Conservation (phyloP, 768 basidiomycete species). For the Tricholomella constricta region DNA sequence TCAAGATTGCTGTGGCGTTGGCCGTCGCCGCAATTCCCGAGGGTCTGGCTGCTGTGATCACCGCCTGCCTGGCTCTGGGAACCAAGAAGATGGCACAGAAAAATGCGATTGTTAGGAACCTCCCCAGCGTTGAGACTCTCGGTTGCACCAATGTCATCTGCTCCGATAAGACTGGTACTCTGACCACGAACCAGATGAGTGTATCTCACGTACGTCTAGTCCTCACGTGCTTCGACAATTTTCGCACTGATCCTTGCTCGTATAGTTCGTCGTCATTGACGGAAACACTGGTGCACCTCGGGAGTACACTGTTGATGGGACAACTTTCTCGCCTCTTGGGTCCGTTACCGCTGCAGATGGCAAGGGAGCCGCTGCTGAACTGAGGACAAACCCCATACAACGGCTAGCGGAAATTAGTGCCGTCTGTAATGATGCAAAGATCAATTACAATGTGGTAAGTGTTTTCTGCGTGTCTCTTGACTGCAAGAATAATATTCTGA, state of each 20-base stretch:
- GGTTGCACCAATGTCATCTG: conserved; percentile 99
- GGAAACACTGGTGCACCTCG: conserved; percentile 46
- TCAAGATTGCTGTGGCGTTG: conserved; percentile 98
- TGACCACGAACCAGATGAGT: conserved; percentile 98
- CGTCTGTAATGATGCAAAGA: conserved; percentile 93
- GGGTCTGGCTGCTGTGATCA: conserved; percentile 97
- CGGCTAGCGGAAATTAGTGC: conserved; percentile 89
- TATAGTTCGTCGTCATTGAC: conserved; percentile 77
- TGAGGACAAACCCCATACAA: conserved; percentile 69
- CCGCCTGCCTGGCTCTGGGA: conserved; percentile 92
- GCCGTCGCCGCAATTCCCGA: conserved; percentile 99
- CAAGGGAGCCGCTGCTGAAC: conserved; percentile 57
- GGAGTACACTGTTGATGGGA: conserved; percentile 86
- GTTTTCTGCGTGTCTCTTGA: neutral
- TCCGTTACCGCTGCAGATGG: conserved; percentile 67
- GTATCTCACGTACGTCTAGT: conserved; percentile 66
- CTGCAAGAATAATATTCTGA: neutral
- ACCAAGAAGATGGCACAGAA: conserved; percentile 99
- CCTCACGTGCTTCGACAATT: neutral
- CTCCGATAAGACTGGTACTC: conserved; percentile 96
- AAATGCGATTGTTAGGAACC: conserved; percentile 95
- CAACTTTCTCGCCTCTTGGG: conserved; percentile 89
- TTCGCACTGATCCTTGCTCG: conserved; percentile 8
- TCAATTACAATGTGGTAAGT: conserved; percentile 78
- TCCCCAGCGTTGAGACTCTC: conserved; percentile 96